Base-by-base conservation (phyloP, 192 early-diverging fungal genomes). In the Coemansia sp. region DNA sequence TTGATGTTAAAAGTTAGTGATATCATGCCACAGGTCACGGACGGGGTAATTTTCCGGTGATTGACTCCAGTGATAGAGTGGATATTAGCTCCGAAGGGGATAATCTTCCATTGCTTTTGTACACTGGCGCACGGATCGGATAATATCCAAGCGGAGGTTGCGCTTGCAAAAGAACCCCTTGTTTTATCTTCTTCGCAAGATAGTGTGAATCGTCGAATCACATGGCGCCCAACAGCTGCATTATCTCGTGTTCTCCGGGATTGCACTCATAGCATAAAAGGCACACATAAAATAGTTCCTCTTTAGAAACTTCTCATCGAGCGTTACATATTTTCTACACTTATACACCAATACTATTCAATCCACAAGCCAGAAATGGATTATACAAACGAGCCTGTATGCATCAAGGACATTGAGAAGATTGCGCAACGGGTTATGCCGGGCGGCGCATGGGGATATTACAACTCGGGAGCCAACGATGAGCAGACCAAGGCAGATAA, bases 401-500 rank as follows among this genome's bases (percentile, higher is more conserved):
- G 76, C 39, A 71, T 84, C 58, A 72, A 74, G 32, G 83, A 84
- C 61, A 60, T 83, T 2, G 81, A 85, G 57, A 35, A 39, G 10
- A 54, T 78, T 3, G 84, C 84, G 27, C 27, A 64, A 48, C 38
- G 35, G 9, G 63, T 53, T 10, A 76, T 85, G 67, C 73, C 67
- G 12, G 48, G 63, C 22, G 66, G 56, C 4, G 75, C 81, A 12
- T 86, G 83, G 82, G 79, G 68, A 8, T 86, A 86, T 61, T 86
- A 86, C 65, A 70, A 76, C 56, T 72, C 81, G n/a, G 84, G 84
- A 3, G 82, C 85, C 12, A 79, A 84, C 65, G 79, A 75, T 60
- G 77, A 82, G 73, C 71, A 84, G 56, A 83, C 84, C 56, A 69
- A 74, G 59, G 21, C 22, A 54, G 79, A 77, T 55, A 86, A 86